phyloP scores from a whole-genome alignment of 23 red algal genomes.

The Gracilaria caudata region DNA sequence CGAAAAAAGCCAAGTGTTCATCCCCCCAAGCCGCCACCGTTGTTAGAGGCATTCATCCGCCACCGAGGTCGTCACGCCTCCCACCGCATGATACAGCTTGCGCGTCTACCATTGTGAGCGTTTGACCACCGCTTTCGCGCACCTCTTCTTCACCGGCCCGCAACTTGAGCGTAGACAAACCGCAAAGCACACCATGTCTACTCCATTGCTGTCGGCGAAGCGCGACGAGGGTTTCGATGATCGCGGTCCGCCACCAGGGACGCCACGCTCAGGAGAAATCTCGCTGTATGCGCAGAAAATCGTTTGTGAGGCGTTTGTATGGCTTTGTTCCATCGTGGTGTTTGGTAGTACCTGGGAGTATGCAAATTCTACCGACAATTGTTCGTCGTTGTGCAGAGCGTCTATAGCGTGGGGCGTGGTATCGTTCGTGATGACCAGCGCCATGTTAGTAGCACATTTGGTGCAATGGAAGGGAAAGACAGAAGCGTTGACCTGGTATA shows the following conservation, averaged over 20 bases:
- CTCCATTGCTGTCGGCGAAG: slow-evolving; percentile 14
- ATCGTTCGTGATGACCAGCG: slow-evolving; percentile 33
- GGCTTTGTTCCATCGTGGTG: slow-evolving; percentile 70
- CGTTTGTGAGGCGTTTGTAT: slow-evolving; percentile 57
- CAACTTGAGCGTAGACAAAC: background rate
- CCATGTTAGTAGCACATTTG: slow-evolving; percentile 30
- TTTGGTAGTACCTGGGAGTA: slow-evolving; percentile 51
- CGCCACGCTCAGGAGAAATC: slow-evolving; percentile 62
- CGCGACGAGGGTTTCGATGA: slow-evolving; percentile 6
- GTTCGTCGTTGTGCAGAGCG: slow-evolving; percentile 5
- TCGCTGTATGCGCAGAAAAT: slow-evolving; percentile 65
- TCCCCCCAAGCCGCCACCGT: background rate
- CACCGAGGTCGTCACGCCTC: background rate
- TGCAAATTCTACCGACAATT: slow-evolving; percentile 11
- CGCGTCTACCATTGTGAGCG: background rate
- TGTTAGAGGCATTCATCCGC: slow-evolving; percentile 2
- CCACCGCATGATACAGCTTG: background rate
- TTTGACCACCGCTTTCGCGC: background rate
- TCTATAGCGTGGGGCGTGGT: slow-evolving; percentile 38
- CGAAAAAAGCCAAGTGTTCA: slow-evolving; percentile 6
- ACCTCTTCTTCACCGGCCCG: background rate
- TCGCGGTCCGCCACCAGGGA: slow-evolving; percentile 26
- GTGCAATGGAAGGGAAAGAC: slow-evolving; percentile 10
- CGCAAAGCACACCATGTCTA: slow-evolving; percentile 1
- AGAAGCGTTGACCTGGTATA: slow-evolving; percentile 31